phyloP scores from a whole-genome alignment of 176 grass and related monocot species.

The Avena atlantica region DNA sequence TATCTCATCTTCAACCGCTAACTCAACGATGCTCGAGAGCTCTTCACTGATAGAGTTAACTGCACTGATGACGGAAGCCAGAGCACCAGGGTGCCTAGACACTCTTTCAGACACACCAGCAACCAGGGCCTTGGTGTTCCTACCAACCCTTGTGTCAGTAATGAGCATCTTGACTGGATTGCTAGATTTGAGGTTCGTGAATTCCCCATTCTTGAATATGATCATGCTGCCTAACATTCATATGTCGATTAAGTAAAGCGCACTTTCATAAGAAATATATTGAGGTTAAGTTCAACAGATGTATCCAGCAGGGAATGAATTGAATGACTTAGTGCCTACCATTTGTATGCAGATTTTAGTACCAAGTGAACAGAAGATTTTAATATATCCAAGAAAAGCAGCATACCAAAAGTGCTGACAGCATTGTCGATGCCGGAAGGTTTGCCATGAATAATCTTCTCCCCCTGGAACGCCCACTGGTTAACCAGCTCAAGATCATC shows the following conservation, averaged over 20 bases:
- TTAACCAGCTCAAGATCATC: constrained; percentile 70
- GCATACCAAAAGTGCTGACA: constrained; percentile 75
- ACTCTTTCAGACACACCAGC: constrained; percentile 78
- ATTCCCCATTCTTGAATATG: constrained; percentile 77
- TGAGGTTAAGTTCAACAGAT: not conserved
- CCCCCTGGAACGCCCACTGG: constrained; percentile 78
- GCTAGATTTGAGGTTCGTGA: constrained; percentile 57
- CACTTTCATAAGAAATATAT: not conserved
- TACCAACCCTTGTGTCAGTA: constrained; percentile 82
- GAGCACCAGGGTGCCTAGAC: constrained; percentile 67
- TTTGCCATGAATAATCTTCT: constrained; percentile 88
- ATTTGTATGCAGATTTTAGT: no score
- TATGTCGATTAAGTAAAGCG: not conserved
- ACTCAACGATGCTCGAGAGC: constrained; percentile 64
- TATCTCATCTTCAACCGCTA: constrained; percentile 61
- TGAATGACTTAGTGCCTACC: not conserved
- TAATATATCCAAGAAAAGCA: not conserved
- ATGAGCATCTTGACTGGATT: constrained; percentile 88
- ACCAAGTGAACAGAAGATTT: not conserved
- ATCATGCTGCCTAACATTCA: constrained; percentile 80
- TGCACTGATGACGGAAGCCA: constrained; percentile 68
- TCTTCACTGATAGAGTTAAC: constrained; percentile 85
- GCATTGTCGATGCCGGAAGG: constrained; percentile 90
- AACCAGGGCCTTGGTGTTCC: constrained; percentile 88
- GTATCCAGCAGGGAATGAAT: not conserved